A percentile compares a stretch with the other conserved stretches of the same genome.
These are phyloP conservation scores for Hamigera avellanea DNA, from an alignment of 495 filamentous ascomycete species.

Conservation along the genomic window DNA sequence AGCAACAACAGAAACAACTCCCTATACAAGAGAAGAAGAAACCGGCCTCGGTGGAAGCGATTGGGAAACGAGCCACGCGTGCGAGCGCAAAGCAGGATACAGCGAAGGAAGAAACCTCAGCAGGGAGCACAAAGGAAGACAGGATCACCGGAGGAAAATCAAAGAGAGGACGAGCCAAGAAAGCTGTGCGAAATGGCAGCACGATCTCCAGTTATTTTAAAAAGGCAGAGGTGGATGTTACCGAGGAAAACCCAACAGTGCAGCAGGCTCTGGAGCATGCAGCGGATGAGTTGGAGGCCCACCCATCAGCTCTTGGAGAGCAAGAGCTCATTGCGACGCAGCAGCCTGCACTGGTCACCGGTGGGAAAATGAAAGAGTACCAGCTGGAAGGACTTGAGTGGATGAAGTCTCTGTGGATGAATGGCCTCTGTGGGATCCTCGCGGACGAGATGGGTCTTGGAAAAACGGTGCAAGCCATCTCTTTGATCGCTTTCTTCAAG, in stretches of 20 bases:
- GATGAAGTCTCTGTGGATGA: slow-evolving; percentile 78
- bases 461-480: slow-evolving; percentile 92
- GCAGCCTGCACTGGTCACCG: slow-evolving; percentile 74
- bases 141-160: slow-evolving; percentile 6
- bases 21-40: slow-evolving; percentile 6
- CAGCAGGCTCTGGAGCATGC: slow-evolving; percentile 44
- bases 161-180: slow-evolving; percentile 20
- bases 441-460: slow-evolving; percentile 97
- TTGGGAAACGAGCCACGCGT: slow-evolving; percentile 19
- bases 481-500: slow-evolving; percentile 76
- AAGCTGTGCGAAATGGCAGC: slow-evolving; percentile 17
- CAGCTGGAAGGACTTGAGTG: slow-evolving; percentile 91
- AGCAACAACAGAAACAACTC: slow-evolving; percentile 15
- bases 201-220: slow-evolving; percentile 47
- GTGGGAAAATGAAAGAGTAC: slow-evolving; percentile 86
- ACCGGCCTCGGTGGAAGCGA: slow-evolving; percentile 8
- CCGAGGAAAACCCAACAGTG: slow-evolving; percentile 38
- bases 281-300: slow-evolving; percentile 42
- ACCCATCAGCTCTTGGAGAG: slow-evolving; percentile 54
- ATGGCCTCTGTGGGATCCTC: slow-evolving; percentile 87
- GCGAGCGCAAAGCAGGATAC: slow-evolving; percentile 22
- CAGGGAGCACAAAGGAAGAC: slow-evolving; percentile 8
- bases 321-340: slow-evolving; percentile 69
- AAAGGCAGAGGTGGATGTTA: slow-evolving; percentile 42
- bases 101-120: slow-evolving; percentile 10